Evolutionary conservation across 1,284 basidiomycete species (phyloP).

Genomic region (Phlebopus sp.): DNA sequence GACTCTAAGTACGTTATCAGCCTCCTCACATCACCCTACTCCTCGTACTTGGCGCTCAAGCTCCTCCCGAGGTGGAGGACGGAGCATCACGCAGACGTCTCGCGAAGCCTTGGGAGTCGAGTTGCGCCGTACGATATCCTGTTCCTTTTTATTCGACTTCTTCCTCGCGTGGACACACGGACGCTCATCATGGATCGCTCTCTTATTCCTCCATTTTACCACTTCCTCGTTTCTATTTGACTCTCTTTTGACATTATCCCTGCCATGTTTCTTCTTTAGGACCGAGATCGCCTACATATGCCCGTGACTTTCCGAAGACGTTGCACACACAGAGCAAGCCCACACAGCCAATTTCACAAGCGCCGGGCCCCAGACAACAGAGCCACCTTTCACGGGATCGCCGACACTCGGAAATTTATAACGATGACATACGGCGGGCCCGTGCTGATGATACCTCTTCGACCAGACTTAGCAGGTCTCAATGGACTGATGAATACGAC

Average conservation of each 20-base stretch:
- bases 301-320: constrained; percentile 27
- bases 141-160: constrained; percentile 43
- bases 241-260: constrained; percentile 33
- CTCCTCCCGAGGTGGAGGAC: constrained; percentile 52
- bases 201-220: constrained; percentile 28
- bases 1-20: constrained; percentile 75
- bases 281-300: constrained; percentile 43
- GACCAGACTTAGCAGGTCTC: too few relatives aligned
- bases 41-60: constrained; percentile 38
- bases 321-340: constrained; percentile 18
- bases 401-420: constrained; percentile 13
- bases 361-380: constrained; percentile 8
- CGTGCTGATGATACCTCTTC: constrained; percentile 17
- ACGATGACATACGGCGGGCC: constrained; percentile 15
- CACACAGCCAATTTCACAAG: constrained; percentile 16
- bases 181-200: constrained; percentile 53
- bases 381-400: constrained; percentile 27
- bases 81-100: constrained; percentile 42
- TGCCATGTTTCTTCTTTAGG: constrained; percentile 51
- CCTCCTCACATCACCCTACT: constrained; percentile 52
- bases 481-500: too few relatives aligned
- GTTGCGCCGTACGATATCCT: constrained; percentile 38
- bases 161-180: constrained; percentile 50
- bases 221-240: constrained; percentile 30
- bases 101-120: constrained; percentile 52